Evolutionary conservation across 208 protist genomes (phyloP).

Genomic region (Crithidia fasciculata): DNA sequence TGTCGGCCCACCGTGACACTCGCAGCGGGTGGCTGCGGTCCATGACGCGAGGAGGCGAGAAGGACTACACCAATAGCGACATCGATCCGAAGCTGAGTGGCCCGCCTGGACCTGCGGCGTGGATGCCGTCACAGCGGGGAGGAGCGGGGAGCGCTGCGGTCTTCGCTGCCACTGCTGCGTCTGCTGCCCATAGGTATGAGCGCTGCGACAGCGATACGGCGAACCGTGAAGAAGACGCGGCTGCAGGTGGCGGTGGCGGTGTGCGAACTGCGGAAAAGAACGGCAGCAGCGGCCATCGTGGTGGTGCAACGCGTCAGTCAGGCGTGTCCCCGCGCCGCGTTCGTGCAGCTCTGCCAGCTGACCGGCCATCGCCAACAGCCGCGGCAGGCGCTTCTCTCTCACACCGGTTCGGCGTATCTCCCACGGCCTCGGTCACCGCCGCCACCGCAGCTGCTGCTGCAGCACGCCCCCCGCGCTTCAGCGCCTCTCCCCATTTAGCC

Average conservation of each 20-base stretch:
- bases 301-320: no score
- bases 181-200: not conserved
- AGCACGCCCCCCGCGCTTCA: not conserved
- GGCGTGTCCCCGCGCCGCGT: no score
- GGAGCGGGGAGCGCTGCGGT: not conserved
- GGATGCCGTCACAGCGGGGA: not conserved
- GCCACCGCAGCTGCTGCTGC: not conserved
- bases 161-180: not conserved
- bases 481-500: slow-evolving; percentile 4
- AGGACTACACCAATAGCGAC: not conserved
- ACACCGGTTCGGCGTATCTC: no score
- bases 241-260: no score
- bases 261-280: not conserved
- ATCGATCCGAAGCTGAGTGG: not conserved
- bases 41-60: not conserved
- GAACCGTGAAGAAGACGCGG: no score
- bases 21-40: not conserved
- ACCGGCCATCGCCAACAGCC: no score
- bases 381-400: no score
- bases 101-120: slow-evolving; percentile 6
- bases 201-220: not conserved
- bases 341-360: no score
- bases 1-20: not conserved
- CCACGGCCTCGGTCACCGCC: no score
- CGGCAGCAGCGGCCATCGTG: not conserved